Evolutionary conservation across 2,329 filamentous ascomycete species (phyloP).

Genomic region (Rutstroemia sp.): DNA sequence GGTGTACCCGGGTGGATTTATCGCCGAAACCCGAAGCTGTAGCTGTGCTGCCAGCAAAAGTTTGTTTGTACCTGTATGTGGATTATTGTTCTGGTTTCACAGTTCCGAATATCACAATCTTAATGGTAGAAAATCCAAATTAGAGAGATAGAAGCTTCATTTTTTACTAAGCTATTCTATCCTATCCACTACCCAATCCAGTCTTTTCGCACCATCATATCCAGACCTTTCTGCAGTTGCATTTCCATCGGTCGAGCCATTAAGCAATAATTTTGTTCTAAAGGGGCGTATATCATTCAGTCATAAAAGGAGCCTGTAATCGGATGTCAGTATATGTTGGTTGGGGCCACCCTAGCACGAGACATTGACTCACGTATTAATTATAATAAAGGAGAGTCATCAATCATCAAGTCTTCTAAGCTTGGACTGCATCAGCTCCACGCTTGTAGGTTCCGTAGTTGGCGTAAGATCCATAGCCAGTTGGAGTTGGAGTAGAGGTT

Average conservation of each 20-base stretch:
- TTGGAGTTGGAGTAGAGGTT: background rate
- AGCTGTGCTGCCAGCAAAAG: no score
- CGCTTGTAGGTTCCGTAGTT: conserved; percentile 5
- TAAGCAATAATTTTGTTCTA: background rate
- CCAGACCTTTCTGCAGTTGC: background rate
- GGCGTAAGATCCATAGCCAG: conserved; percentile 10
- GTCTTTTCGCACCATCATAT: background rate
- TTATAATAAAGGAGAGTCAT: background rate
- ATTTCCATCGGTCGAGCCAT: background rate
- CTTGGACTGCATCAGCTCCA: background rate
- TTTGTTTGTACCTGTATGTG: no score
- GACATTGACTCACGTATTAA: conserved; percentile 3
- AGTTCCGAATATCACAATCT: no score
- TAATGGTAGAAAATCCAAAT: no score
- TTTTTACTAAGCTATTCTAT: background rate
- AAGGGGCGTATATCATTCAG: conserved; percentile 10
- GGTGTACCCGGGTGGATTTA: no score
- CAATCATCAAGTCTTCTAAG: background rate
- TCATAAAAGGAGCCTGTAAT: conserved; percentile 5
- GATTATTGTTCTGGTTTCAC: no score
- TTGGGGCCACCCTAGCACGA: no score
- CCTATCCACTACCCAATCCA: background rate
- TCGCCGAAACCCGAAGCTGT: no score
- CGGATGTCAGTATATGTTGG: background rate
- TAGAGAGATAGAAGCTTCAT: background rate